Conservation (phyloP, 2,329 filamentous ascomycete species). For the Talaromyces sp. region DNA sequence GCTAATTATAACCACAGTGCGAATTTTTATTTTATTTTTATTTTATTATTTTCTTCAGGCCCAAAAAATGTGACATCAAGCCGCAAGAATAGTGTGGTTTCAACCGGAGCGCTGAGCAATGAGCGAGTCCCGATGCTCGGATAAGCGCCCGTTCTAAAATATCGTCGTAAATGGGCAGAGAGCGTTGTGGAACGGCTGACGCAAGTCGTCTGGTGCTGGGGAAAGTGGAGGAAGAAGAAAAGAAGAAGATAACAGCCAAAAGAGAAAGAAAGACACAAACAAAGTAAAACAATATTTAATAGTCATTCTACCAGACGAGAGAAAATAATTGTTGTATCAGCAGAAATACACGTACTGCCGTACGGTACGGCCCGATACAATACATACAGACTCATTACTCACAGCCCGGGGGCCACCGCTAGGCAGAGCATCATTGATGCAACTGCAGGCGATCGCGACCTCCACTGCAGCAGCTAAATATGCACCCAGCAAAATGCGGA, state of each 20-base stretch:
- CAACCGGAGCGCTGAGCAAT: background rate
- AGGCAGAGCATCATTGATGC: background rate
- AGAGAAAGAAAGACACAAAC: background rate
- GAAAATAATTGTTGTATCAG: background rate
- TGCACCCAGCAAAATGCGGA: background rate
- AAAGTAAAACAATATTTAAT: background rate
- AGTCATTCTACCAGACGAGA: no score
- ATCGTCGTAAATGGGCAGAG: background rate
- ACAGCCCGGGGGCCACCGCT: background rate
- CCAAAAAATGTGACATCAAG: background rate
- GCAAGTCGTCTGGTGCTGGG: background rate
- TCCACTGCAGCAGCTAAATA: constrained; percentile 8
- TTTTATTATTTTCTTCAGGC: constrained; percentile 1
- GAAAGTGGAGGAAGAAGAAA: background rate
- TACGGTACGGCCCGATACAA: background rate
- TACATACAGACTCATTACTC: background rate
- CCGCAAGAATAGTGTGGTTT: constrained; percentile 8
- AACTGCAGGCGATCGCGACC: constrained; percentile 10
- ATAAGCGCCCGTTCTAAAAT: constrained; percentile 8
- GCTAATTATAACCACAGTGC: background rate
- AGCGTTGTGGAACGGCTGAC: background rate
- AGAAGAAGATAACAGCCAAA: background rate
- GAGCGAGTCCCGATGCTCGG: constrained; percentile 9
- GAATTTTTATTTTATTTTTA: no score
- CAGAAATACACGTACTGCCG: background rate